Conservation (phyloP, 768 basidiomycete genomes). For the Rhizopogon sp. region DNA sequence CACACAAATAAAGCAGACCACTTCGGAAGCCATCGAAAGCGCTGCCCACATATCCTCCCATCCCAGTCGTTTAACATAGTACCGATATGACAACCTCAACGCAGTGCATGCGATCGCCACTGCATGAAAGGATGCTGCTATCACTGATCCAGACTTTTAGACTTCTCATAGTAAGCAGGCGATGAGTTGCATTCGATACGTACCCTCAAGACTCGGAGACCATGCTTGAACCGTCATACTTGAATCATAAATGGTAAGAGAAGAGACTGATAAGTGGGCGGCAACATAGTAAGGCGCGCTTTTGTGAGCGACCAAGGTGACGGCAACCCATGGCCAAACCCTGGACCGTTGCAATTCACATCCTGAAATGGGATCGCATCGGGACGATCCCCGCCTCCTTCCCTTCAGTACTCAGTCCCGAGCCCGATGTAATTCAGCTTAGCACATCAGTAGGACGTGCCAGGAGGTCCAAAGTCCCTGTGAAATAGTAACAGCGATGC, state of each 20-base stretch:
- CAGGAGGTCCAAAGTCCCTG: no score
- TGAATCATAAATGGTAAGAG: not conserved
- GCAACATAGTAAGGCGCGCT: not conserved
- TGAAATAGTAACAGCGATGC: no score
- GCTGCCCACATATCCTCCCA: conserved; percentile 25
- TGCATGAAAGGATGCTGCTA: conserved; percentile 11
- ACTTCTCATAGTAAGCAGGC: not conserved
- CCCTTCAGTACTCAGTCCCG: no score
- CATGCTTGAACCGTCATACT: not conserved
- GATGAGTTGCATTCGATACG: not conserved
- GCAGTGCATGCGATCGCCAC: conserved; percentile 18
- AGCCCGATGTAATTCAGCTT: no score
- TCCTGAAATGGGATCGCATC: not conserved
- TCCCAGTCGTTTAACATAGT: conserved; percentile 16
- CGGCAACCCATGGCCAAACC: not conserved
- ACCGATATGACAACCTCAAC: conserved; percentile 17
- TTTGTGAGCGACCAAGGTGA: not conserved
- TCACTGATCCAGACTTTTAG: conserved; percentile 6
- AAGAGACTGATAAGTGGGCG: not conserved
- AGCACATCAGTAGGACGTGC: no score
- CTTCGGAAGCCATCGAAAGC: conserved; percentile 15
- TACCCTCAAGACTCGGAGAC: not conserved
- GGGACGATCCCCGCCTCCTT: not conserved
- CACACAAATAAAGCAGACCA: conserved; percentile 7
- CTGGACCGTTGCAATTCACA: no score